Conservation (phyloP, 441 rosid species). For the Adansonia grandidieri region DNA sequence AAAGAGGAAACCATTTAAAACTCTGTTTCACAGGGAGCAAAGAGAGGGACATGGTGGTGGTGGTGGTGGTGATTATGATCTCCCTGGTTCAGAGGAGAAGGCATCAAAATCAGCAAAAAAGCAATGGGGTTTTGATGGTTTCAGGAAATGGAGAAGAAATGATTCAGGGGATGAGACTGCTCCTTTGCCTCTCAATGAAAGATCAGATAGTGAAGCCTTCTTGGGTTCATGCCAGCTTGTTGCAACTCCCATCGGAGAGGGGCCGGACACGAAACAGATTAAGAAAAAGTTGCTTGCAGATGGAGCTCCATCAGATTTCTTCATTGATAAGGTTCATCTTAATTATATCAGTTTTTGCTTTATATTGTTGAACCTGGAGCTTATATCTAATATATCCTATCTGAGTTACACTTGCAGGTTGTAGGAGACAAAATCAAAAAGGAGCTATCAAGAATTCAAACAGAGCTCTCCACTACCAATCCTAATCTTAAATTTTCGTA, state of each 20-base stretch:
- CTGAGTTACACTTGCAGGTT: slow-evolving; percentile 43
- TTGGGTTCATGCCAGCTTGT: slow-evolving; percentile 43
- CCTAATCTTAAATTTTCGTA: slow-evolving; percentile 66
- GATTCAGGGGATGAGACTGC: slow-evolving; percentile 66
- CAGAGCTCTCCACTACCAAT: slow-evolving; percentile 59
- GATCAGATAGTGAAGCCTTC: slow-evolving; percentile 49
- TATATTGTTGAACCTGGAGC: neutral
- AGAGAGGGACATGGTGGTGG: slow-evolving; percentile 30
- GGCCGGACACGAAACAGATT: slow-evolving; percentile 66
- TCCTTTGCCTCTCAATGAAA: slow-evolving; percentile 57
- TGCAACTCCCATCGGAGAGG: slow-evolving; percentile 54
- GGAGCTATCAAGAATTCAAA: slow-evolving; percentile 67
- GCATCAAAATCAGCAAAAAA: slow-evolving; percentile 51
- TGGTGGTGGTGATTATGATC: slow-evolving; percentile 24
- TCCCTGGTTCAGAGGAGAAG: slow-evolving; percentile 34
- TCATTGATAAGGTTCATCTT: slow-evolving; percentile 65
- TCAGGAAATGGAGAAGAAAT: slow-evolving; percentile 65
- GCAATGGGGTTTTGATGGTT: slow-evolving; percentile 69
- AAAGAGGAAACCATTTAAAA: slow-evolving; percentile 56
- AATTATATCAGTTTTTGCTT: neutral
- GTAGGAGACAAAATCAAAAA: slow-evolving; percentile 74
- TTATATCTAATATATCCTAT: neutral
- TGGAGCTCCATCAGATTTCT: slow-evolving; percentile 72
- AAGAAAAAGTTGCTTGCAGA: slow-evolving; percentile 64
- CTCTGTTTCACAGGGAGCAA: slow-evolving; percentile 48